These are phyloP conservation scores for Coniochaeta sp. DNA, from an alignment of 2,329 filamentous ascomycete species.

Conservation along the genomic window DNA sequence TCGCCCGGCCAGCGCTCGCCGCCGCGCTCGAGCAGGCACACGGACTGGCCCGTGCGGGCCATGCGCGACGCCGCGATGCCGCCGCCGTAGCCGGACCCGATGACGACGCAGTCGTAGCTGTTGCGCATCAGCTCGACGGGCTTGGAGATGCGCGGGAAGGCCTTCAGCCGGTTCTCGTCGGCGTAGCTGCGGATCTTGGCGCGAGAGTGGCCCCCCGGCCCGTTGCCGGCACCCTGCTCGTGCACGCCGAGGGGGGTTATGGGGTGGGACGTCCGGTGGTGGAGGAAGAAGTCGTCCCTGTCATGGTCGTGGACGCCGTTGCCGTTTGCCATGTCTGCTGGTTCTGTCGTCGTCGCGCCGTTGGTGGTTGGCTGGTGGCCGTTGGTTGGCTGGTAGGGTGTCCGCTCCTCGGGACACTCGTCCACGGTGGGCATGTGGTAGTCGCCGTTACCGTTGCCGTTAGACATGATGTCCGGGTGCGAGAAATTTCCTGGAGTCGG, in stretches of 20 bases:
- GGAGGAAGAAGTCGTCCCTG: constrained; percentile 5
- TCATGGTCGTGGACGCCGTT: constrained; percentile 11
- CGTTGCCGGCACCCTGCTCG: constrained; percentile 17
- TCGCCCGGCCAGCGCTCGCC: constrained; percentile 61
- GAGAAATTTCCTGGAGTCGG: background rate
- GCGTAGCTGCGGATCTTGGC: constrained; percentile 19
- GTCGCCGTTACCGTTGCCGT: background rate
- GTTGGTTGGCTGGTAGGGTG: background rate
- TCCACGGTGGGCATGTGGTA: background rate
- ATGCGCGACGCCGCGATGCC: constrained; percentile 59
- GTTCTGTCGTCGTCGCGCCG: background rate
- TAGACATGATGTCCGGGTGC: background rate
- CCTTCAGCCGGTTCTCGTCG: constrained; percentile 10
- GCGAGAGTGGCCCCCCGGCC: constrained; percentile 23
- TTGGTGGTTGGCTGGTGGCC: background rate
- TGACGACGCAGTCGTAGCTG: constrained; percentile 58
- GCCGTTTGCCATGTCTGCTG: background rate
- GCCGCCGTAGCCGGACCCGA: constrained; percentile 64
- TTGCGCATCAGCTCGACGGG: constrained; percentile 49
- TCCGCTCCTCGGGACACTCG: background rate
- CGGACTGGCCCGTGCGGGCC: constrained; percentile 51
- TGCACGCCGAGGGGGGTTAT: constrained; percentile 20
- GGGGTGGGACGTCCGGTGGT: constrained; percentile 13
- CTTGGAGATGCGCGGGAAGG: constrained; percentile 47
- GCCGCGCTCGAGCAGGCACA: constrained; percentile 59